Evolutionary conservation across 2,329 filamentous ascomycete species (phyloP).

Genomic region (Hymenoscyphus fraxineus): DNA sequence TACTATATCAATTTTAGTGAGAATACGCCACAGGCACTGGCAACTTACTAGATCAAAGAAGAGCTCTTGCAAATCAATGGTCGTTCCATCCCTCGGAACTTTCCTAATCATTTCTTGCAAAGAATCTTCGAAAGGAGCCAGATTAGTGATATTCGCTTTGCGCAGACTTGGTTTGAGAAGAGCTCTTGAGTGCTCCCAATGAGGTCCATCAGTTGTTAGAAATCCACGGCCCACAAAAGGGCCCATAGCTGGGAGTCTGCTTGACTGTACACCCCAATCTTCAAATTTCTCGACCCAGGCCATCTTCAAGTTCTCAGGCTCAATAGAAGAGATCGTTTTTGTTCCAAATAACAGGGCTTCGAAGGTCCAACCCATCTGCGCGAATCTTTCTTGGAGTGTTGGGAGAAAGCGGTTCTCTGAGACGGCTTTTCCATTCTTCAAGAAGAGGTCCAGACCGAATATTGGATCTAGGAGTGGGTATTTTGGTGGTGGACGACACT

Average conservation of each 20-base stretch:
- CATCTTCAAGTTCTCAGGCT: conserved; percentile 9
- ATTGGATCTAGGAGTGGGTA: conserved; percentile 3
- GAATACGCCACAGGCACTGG: too few relatives aligned
- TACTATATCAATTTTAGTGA: neutral
- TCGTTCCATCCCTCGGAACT: neutral
- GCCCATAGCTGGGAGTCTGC: neutral
- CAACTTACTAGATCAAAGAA: conserved; percentile 2
- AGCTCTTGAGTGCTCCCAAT: conserved; percentile 3
- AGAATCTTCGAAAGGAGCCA: neutral
- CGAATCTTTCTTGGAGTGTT: neutral
- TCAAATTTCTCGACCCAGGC: neutral
- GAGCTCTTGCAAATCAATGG: neutral
- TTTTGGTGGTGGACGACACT: neutral
- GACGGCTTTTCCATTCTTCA: neutral
- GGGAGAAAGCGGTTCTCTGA: neutral
- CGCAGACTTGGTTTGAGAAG: conserved; percentile 5
- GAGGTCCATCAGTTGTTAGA: conserved; percentile 2
- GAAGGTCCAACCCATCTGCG: neutral
- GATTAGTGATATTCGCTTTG: neutral
- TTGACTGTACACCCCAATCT: conserved; percentile 6
- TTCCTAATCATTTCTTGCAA: neutral
- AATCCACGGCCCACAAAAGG: conserved; percentile 5
- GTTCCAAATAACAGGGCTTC: neutral
- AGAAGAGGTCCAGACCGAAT: conserved; percentile 3
- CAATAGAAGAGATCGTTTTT: conserved; percentile 4